These are phyloP conservation scores for Cryptococcus floricola DNA, from an alignment of 1,284 basidiomycete species.

Conservation along the genomic window DNA sequence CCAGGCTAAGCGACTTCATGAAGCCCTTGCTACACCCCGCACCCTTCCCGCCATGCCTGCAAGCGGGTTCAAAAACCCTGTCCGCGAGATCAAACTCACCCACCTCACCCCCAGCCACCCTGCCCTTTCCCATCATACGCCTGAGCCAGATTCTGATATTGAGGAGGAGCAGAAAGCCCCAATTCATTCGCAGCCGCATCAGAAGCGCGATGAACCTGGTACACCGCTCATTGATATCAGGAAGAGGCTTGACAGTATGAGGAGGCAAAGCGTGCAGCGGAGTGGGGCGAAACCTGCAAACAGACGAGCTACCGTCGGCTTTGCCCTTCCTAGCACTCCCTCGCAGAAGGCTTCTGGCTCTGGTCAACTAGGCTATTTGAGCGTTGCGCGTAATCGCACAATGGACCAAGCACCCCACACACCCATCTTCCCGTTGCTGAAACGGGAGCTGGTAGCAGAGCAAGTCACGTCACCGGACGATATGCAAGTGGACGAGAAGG, in stretches of 20 bases:
- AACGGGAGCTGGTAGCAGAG: not conserved
- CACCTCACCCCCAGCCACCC: slow-evolving; percentile 29
- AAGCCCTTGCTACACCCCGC: slow-evolving; percentile 39
- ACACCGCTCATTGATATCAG: slow-evolving; percentile 37
- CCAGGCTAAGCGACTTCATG: slow-evolving; percentile 22
- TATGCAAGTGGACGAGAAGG: not conserved
- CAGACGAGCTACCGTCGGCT: slow-evolving; percentile 34
- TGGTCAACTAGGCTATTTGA: slow-evolving; percentile 3
- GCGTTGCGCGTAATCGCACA: slow-evolving; percentile 9
- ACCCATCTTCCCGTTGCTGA: slow-evolving; percentile 15
- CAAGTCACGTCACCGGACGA: not conserved
- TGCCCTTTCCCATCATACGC: slow-evolving; percentile 17
- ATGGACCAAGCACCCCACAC: slow-evolving; percentile 9
- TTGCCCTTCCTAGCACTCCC: slow-evolving; percentile 33
- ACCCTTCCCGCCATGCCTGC: slow-evolving; percentile 31
- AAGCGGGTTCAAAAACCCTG: slow-evolving; percentile 30
- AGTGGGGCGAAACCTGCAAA: slow-evolving; percentile 3
- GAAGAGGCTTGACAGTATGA: slow-evolving; percentile 25
- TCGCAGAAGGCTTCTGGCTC: slow-evolving; percentile 6
- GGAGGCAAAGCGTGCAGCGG: slow-evolving; percentile 20
- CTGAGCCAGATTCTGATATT: slow-evolving; percentile 3
- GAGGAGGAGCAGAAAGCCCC: slow-evolving; percentile 1
- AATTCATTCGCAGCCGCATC: not conserved
- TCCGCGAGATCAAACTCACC: slow-evolving; percentile 14
- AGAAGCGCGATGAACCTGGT: slow-evolving; percentile 8